phyloP scores from a whole-genome alignment of 345 rosid species.

The Balakata baccata region DNA sequence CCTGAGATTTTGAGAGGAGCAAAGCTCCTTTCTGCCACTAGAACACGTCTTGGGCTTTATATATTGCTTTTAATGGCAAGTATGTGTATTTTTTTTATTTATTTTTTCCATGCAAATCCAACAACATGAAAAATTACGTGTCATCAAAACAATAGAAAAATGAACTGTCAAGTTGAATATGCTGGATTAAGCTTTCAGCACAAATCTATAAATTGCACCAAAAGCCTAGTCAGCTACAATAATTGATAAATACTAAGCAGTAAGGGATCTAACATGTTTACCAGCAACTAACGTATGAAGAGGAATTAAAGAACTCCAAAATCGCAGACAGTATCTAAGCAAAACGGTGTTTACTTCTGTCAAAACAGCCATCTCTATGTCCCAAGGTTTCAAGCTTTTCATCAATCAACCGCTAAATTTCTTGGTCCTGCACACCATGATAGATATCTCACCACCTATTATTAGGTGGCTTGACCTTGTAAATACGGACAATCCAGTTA shows the following conservation, averaged over 20 bases:
- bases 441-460: slow-evolving; percentile 64
- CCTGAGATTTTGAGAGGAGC: no score
- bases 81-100: no score
- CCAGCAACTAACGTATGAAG: background rate
- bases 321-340: slow-evolving; percentile 9
- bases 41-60: no score
- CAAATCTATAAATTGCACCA: background rate
- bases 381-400: background rate
- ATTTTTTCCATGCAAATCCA: no score
- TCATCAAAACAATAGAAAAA: background rate
- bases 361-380: background rate
- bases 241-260: background rate
- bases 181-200: background rate
- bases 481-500: slow-evolving; percentile 96
- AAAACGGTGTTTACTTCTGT: background rate
- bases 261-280: background rate
- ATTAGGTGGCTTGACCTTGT: slow-evolving; percentile 91
- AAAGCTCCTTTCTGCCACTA: no score
- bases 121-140: no score
- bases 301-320: slow-evolving; percentile 19
- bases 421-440: no score
- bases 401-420: background rate
- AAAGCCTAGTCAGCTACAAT: background rate
- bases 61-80: no score
- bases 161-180: background rate